Base-by-base conservation (phyloP, 1,139 yeast genomes). In the Wickerhamomyces sp. region DNA sequence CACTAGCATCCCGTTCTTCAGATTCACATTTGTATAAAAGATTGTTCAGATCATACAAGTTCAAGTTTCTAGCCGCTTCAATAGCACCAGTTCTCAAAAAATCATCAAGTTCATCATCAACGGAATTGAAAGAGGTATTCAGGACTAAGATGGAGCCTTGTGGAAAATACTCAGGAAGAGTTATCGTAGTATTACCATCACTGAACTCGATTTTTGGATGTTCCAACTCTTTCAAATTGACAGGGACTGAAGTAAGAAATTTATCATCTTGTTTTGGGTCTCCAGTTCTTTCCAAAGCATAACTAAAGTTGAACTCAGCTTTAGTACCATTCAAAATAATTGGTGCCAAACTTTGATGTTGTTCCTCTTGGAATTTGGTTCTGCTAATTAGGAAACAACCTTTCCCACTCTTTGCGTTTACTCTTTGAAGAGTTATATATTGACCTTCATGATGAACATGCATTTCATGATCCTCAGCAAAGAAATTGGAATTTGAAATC, bases 401-500 rank as follows among this genome's bases (percentile, higher is more conserved):
- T 49, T 78, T 76, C 2, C 97, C 98, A 9, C 90, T 82, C 53
- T 80, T 75, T 0, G 95, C 84, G 60, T 89, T 88, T 42, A 84
- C 78, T 54, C 98, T 73, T 64, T 91, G 97, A 45, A 91, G 83
- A 1, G 98, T 91, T 50, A 93, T 88, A 63, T 77, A 93, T 63
- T 90, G 96, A 10, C 87, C 96, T 54, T 89, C 96, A 60, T 88
- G 96, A 60, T 93, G 97, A 42, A 93, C 88, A 63, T 88, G 93
- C 84, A 87, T 89, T 66, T 93, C 98, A 55, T 86, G 89, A 53
- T 87, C 90, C 50, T 81, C 81, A 40, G 73, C 66, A 49, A 76
- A 77, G 44, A 83, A 89, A 63, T 85, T 79, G 55, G 85, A 84
- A 37, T 68, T 67, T 30, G 94, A 89, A 47, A 90, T 74, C 26